These are phyloP conservation scores for Cutaneotrichosporon sp. DNA, from an alignment of 1,284 basidiomycete species.

Conservation along the genomic window DNA sequence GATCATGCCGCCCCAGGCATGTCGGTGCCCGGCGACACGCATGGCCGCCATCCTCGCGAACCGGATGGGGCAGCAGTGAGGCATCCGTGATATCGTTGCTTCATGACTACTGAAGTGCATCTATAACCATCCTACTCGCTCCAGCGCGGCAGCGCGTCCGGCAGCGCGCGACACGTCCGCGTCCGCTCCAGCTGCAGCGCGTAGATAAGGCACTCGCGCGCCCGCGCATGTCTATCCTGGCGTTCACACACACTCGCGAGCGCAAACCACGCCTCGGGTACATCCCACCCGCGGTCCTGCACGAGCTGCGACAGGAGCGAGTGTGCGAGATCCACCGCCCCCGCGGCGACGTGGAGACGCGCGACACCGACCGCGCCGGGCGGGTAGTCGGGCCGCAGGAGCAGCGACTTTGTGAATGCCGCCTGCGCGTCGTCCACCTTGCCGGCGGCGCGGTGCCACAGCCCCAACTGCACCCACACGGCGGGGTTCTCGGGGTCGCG, in stretches of 20 bases:
- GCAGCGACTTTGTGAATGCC: conserved; percentile 78
- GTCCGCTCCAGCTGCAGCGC: conserved; percentile 73
- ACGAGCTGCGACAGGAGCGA: conserved; percentile 60
- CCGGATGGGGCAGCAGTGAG: background rate
- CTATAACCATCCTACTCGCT: background rate
- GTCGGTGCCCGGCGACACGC: too few relatives aligned
- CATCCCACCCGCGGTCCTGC: conserved; percentile 70
- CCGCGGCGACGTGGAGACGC: conserved; percentile 64
- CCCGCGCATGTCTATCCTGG: conserved; percentile 68
- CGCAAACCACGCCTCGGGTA: conserved; percentile 89
- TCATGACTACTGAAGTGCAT: background rate
- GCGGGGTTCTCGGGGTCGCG: conserved; percentile 80
- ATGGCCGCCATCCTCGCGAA: too few relatives aligned
- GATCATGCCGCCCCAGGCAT: too few relatives aligned
- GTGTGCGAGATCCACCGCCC: conserved; percentile 64
- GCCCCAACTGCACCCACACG: conserved; percentile 91
- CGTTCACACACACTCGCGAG: conserved; percentile 74
- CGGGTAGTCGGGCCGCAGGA: conserved; percentile 73
- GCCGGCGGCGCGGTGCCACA: conserved; percentile 62
- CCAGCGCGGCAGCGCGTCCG: conserved; percentile 29
- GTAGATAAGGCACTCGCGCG: conserved; percentile 71
- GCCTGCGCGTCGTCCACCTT: conserved; percentile 57
- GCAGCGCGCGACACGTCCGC: conserved; percentile 40
- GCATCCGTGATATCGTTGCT: background rate
- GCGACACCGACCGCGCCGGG: conserved; percentile 74